A percentile compares a stretch with the other conserved stretches of the same genome.
Evolutionary conservation across 257 asterid species (phyloP).

Genomic region (Petunia axillaris): DNA sequence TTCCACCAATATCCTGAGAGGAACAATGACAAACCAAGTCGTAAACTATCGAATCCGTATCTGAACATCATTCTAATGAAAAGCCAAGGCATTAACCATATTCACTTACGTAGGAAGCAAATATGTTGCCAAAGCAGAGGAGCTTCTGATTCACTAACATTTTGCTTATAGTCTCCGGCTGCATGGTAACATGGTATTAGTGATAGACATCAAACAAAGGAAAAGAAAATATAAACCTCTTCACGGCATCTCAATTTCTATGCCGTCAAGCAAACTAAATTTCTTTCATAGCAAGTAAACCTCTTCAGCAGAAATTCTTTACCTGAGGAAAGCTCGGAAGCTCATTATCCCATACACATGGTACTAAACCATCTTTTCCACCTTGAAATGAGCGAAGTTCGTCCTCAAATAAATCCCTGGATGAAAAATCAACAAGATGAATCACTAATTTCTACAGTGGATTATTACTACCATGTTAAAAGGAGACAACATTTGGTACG

Average conservation of each 20-base stretch:
- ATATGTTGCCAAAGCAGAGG: conserved; percentile 91
- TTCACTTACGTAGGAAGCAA: conserved; percentile 86
- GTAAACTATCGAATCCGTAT: conserved; percentile 34
- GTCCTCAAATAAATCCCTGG: conserved; percentile 96
- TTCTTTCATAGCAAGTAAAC: conserved; percentile 10
- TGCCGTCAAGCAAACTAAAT: conserved; percentile 6
- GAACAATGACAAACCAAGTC: conserved; percentile 38
- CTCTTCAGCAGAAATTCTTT: conserved; percentile 27
- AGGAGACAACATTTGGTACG: conserved; percentile 10
- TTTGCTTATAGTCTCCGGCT: conserved; percentile 95
- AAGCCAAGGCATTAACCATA: conserved; percentile 31
- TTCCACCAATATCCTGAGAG: conserved; percentile 93
- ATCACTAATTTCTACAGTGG: conserved; percentile 24
- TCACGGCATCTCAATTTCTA: not conserved
- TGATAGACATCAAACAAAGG: conserved; percentile 33
- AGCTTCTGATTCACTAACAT: conserved; percentile 98
- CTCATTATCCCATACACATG: conserved; percentile 94
- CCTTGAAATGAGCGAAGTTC: conserved; percentile 98
- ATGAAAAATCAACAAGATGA: conserved; percentile 30
- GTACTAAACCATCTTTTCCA: conserved; percentile 89
- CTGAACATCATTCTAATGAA: conserved; percentile 31
- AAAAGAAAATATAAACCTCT: not conserved
- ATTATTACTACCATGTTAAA: conserved; percentile 23
- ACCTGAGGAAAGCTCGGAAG: conserved; percentile 99
- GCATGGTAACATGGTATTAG: conserved; percentile 43